Evolutionary conservation across 306 rosid genomes (phyloP), one percentile per base, ranked within the genome.

Genomic region (Medicago ruthenica): DNA sequence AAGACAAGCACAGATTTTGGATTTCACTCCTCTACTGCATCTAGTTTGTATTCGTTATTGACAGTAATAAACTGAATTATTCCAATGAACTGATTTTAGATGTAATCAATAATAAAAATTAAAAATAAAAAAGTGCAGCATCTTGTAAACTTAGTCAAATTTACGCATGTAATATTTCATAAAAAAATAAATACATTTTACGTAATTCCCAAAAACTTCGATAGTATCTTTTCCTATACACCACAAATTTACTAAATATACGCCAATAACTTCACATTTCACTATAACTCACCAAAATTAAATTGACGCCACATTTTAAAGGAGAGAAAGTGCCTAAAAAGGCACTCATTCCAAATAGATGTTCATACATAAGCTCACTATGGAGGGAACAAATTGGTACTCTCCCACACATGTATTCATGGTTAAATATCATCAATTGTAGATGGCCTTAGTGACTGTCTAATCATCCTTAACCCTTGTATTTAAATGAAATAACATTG

Each of bases 401-500:
- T 18, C 24, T 55, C 61, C 34, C 61, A 55, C 31, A 20, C 27
- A 55, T 55, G 31, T 9, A 55, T 12, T 55, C 31, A 50, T 50
- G 60, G 17, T 15, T 48, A 48, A 48, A 9, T 14, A 48, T 48
- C 54, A 18, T 18, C 24, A 22, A 54, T 54, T 54, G 60, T 53
- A 27, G 13, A 48, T 15, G 17, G 12, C 22, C 37, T 34, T 4
- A 37, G 17, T 53, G 11, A 24, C 15, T 31, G 27, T 40, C 39
- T 51, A 4, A 4, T 37, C 51, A 54, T 75, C 41, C 24, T 31
- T 27, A 17, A 9, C 48, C 45, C 17, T 44, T 18, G 18, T n/a
- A 79, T 45, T 69, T 17, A 13, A 62, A 58, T 18, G 31, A 31
- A 21, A 51, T 79, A 51, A 31, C 15, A 39, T 53, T 9, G 22